A percentile compares a stretch with the other conserved stretches of the same genome.
Conservation (phyloP, 176 grass and related monocot species). For the Triticum monococcum region DNA sequence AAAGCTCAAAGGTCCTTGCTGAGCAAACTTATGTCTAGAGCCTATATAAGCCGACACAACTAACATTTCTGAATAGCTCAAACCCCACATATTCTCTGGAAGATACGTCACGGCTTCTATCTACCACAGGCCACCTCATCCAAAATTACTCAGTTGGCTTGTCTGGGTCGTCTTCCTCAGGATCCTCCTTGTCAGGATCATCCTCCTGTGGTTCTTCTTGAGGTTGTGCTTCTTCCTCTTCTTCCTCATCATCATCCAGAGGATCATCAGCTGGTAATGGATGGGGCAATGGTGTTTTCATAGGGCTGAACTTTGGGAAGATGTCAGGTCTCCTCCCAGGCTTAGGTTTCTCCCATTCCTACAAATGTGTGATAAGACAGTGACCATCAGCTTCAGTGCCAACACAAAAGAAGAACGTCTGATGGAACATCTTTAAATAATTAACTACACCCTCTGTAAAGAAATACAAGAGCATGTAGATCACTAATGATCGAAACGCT, state of each 20-base stretch:
- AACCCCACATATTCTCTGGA: neutral
- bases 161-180: conserved; percentile 59
- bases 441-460: neutral
- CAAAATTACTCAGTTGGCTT: conserved; percentile 51
- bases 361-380: neutral
- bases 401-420: neutral
- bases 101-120: conserved; percentile 22
- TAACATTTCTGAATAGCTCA: conserved; percentile 25
- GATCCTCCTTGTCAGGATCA: conserved; percentile 71
- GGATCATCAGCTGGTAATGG: conserved; percentile 73
- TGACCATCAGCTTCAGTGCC: neutral
- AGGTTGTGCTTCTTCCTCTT: conserved; percentile 58
- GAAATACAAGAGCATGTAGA: too few relatives aligned
- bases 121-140: conserved; percentile 18
- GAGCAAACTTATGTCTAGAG: conserved; percentile 28
- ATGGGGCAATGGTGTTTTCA: conserved; percentile 77
- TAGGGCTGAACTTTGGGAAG: conserved; percentile 82
- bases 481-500: too few relatives aligned
- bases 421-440: conserved; percentile 15
- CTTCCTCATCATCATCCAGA: conserved; percentile 73
- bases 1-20: conserved; percentile 13
- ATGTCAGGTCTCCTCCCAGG: conserved; percentile 82
- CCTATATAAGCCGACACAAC: conserved; percentile 38
- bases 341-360: conserved; percentile 83
- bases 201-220: conserved; percentile 68